A percentile compares a stretch with the other conserved stretches of the same genome.
Conservation (phyloP, 495 filamentous ascomycete genomes). For the Usnea hakonensis region DNA sequence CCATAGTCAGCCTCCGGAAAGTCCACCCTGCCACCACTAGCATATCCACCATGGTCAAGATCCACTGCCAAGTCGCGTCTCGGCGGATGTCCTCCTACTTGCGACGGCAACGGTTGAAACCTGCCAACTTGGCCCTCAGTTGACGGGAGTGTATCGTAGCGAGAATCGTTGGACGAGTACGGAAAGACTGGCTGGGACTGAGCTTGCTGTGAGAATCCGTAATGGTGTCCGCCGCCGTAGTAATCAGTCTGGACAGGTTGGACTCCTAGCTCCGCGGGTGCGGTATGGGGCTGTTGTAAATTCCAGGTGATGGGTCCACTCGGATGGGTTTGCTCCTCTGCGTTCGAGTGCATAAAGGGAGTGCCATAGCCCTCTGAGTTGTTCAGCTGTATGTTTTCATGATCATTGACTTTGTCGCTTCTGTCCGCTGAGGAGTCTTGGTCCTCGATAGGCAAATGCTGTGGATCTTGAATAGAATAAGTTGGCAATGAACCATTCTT, state of each 20-base stretch:
- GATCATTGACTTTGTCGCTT: conserved; percentile 42
- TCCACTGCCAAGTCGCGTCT: conserved; percentile 8
- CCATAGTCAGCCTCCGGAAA: conserved; percentile 20
- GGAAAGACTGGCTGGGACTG: neutral
- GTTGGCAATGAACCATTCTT: conserved; percentile 69
- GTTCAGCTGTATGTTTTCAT: conserved; percentile 29
- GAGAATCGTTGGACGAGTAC: neutral
- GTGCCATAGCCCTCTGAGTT: neutral
- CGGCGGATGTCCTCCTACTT: conserved; percentile 9
- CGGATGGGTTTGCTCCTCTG: neutral
- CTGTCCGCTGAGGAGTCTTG: conserved; percentile 46
- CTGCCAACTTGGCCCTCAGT: neutral
- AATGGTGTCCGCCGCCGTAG: conserved; percentile 26
- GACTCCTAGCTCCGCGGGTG: conserved; percentile 34
- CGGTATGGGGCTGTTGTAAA: conserved; percentile 2
- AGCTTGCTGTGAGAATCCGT: neutral
- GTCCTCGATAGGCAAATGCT: conserved; percentile 42
- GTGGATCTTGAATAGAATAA: conserved; percentile 47
- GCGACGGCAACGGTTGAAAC: neutral
- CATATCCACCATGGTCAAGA: conserved; percentile 19
- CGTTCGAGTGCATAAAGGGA: neutral
- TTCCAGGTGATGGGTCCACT: conserved; percentile 5
- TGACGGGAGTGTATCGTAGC: neutral
- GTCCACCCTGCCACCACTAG: conserved; percentile 7
- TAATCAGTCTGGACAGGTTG: conserved; percentile 41